Evolutionary conservation across 768 basidiomycete genomes (phyloP).

Genomic region (Chlorophyllum brunneum): DNA sequence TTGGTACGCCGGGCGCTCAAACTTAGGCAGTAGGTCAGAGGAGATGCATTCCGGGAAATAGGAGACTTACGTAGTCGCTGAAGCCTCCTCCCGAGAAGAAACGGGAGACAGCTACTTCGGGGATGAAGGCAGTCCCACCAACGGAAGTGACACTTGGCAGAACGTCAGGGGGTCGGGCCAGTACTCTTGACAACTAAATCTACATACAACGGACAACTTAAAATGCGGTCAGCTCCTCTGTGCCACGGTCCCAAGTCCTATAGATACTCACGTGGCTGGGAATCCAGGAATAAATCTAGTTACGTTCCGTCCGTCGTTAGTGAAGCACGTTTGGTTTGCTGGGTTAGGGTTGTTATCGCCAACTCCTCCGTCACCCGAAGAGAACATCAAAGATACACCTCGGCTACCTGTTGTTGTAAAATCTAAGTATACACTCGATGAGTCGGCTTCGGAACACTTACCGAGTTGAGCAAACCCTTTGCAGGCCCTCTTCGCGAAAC

Average conservation of each 20-base stretch:
- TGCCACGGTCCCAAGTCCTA: too few species aligned
- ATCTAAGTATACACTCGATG: too few species aligned
- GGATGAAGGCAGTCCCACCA: slow-evolving; percentile 50
- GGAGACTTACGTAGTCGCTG: slow-evolving; percentile 51
- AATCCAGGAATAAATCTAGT: slow-evolving; percentile 53
- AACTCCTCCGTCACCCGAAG: slow-evolving; percentile 64
- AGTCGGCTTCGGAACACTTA: too few species aligned
- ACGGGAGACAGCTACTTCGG: slow-evolving; percentile 48
- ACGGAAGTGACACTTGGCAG: slow-evolving; percentile 61
- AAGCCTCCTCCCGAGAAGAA: slow-evolving; percentile 73
- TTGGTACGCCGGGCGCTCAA: slow-evolving; percentile 17
- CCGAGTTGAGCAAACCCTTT: slow-evolving; percentile 57
- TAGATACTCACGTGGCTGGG: slow-evolving; percentile 44
- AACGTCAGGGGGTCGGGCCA: neutral
- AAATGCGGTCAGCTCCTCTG: too few species aligned
- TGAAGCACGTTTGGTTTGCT: slow-evolving; percentile 45
- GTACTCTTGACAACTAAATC: neutral
- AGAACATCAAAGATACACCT: slow-evolving; percentile 58
- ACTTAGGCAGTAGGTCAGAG: slow-evolving; percentile 4
- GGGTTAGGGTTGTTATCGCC: slow-evolving; percentile 55
- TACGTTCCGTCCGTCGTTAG: slow-evolving; percentile 54
- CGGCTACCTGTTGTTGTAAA: slow-evolving; percentile 43
- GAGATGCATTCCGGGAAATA: neutral
- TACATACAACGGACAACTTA: slow-evolving; percentile 47
- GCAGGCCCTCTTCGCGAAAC: slow-evolving; percentile 53